Evolutionary conservation across 2,329 filamentous ascomycete genomes (phyloP).

Genomic region (Fusarium sp.): DNA sequence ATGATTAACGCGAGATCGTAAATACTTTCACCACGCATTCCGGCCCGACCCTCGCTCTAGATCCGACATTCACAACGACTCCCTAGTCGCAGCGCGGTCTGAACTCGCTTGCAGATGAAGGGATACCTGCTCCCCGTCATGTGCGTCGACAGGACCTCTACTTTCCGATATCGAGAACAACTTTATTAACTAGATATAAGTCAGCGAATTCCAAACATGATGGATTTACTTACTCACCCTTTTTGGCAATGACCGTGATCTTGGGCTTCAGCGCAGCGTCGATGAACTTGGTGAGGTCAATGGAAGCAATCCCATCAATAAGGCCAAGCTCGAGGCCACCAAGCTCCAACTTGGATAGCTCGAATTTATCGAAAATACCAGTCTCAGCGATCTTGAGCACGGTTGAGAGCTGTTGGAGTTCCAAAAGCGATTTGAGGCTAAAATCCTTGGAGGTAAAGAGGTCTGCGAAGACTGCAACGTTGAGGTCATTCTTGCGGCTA

Average conservation of each 20-base stretch:
- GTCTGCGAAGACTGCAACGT: slow-evolving; percentile 60
- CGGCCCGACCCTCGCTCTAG: neutral
- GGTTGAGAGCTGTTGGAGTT: slow-evolving; percentile 60
- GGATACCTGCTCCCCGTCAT: slow-evolving; percentile 38
- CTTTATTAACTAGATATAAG: slow-evolving; percentile 18
- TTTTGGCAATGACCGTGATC: slow-evolving; percentile 49
- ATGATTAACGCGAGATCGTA: too few relatives aligned
- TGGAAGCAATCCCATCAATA: slow-evolving; percentile 47
- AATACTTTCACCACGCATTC: too few relatives aligned
- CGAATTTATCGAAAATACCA: slow-evolving; percentile 52
- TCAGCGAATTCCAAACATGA: neutral
- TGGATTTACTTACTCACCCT: slow-evolving; percentile 34
- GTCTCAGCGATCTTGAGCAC: slow-evolving; percentile 54
- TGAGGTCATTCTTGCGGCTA: slow-evolving; percentile 62
- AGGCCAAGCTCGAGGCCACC: slow-evolving; percentile 52
- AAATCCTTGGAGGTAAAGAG: slow-evolving; percentile 60
- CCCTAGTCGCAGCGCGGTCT: slow-evolving; percentile 8
- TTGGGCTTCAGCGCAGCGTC: slow-evolving; percentile 49
- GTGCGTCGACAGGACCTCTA: neutral
- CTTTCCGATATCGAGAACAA: slow-evolving; percentile 13
- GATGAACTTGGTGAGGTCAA: slow-evolving; percentile 53
- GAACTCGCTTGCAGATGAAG: slow-evolving; percentile 18
- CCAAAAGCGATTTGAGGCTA: slow-evolving; percentile 58
- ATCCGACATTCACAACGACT: slow-evolving; percentile 12
- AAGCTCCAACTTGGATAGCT: slow-evolving; percentile 49